These are phyloP conservation scores for Phytophthora fragariae DNA, from an alignment of 352 stramenopile genomes.

Conservation along the genomic window DNA sequence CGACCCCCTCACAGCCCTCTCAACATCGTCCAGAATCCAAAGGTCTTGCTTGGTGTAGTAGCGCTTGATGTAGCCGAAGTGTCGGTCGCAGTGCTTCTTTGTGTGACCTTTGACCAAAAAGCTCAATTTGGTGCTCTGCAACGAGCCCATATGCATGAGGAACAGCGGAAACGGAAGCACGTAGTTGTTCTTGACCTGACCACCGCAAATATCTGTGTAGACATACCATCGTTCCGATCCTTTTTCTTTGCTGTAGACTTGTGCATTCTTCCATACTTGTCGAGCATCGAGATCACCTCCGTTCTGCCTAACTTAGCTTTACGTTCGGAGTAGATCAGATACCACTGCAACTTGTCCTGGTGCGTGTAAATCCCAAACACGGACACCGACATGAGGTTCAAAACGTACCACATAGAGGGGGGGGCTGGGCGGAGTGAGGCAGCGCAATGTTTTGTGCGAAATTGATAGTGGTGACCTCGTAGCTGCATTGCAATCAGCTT, in stretches of 20 bases:
- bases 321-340: slow-evolving; percentile 18
- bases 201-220: slow-evolving; percentile 26
- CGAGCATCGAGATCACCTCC: slow-evolving; percentile 29
- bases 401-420: slow-evolving; percentile 28
- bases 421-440: not conserved
- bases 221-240: not conserved
- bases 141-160: not conserved
- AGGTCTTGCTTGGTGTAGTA: slow-evolving; percentile 14
- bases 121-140: not conserved
- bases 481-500: not conserved
- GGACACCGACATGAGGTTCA: slow-evolving; percentile 14
- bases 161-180: slow-evolving; percentile 24
- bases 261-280: slow-evolving; percentile 5
- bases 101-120: slow-evolving; percentile 19
- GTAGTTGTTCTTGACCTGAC: slow-evolving; percentile 28
- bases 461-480: slow-evolving; percentile 16
- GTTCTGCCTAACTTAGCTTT: slow-evolving; percentile 19
- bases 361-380: slow-evolving; percentile 23
- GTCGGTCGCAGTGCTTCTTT: slow-evolving; percentile 20
- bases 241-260: slow-evolving; percentile 7
- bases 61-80: slow-evolving; percentile 12
- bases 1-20: not conserved
- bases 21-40: not conserved
- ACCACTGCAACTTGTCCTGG: slow-evolving; percentile 6
- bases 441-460: slow-evolving; percentile 23